Percentiles rank a stretch among this genome's conserved stretches.
These are phyloP conservation scores for Senecio squalidus DNA, from an alignment of 140 eudicot species.

Conservation along the genomic window DNA sequence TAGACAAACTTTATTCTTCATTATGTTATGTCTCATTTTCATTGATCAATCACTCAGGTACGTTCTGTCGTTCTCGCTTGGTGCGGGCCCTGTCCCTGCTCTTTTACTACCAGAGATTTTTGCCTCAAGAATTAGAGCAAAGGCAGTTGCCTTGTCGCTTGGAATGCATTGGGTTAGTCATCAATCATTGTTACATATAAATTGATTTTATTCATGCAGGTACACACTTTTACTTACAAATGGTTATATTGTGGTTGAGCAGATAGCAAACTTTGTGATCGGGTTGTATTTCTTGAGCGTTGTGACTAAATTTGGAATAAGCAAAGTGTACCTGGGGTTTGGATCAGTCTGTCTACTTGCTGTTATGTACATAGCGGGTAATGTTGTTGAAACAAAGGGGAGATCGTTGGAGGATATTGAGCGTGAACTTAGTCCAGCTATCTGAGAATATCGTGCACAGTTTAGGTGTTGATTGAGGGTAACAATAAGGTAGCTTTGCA, in stretches of 20 bases:
- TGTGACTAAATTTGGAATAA: constrained; percentile 77
- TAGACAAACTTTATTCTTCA: background rate
- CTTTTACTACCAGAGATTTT: constrained; percentile 94
- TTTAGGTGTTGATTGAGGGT: constrained; percentile 13
- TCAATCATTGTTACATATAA: background rate
- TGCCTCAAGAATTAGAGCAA: constrained; percentile 95
- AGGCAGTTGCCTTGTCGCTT: constrained; percentile 86
- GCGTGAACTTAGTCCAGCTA: constrained; percentile 62
- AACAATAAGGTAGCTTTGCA: constrained; percentile 31
- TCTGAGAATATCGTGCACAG: constrained; percentile 25
- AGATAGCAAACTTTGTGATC: constrained; percentile 81
- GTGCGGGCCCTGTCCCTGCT: constrained; percentile 99
- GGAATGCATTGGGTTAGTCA: constrained; percentile 98
- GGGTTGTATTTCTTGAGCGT: constrained; percentile 95
- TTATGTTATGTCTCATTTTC: background rate
- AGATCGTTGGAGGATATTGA: constrained; percentile 93
- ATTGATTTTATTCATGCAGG: background rate
- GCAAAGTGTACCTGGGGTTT: constrained; percentile 92
- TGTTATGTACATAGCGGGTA: constrained; percentile 65
- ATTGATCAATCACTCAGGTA: constrained; percentile 34
- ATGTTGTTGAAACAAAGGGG: constrained; percentile 96
- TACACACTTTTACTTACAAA: constrained; percentile 10
- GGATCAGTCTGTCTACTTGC: constrained; percentile 76
- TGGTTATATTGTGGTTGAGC: constrained; percentile 25
- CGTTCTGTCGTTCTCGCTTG: constrained; percentile 84